Evolutionary conservation across 2,329 filamentous ascomycete species (phyloP).

Genomic region (Graphiopsis chlorocephala): DNA sequence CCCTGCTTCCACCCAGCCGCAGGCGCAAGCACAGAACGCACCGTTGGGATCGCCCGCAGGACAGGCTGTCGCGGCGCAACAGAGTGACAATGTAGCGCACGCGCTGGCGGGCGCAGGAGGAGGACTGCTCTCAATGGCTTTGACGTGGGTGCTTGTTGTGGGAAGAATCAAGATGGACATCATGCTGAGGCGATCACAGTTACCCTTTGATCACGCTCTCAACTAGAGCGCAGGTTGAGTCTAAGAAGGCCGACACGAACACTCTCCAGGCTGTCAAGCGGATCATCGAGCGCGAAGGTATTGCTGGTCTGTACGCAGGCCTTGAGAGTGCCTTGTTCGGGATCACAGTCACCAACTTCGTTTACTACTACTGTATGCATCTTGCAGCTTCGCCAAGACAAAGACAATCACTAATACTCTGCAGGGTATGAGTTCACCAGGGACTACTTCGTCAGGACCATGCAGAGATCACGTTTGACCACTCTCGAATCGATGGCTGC

Average conservation of each 20-base stretch:
- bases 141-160: constrained; percentile 63
- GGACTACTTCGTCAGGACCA: constrained; percentile 76
- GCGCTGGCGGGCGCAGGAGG: constrained; percentile 90
- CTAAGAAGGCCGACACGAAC: constrained; percentile 81
- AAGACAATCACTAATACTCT: background rate
- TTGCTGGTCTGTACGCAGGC: constrained; percentile 85
- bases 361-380: constrained; percentile 88
- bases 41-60: constrained; percentile 18
- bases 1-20: constrained; percentile 20
- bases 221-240: constrained; percentile 95
- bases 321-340: constrained; percentile 93
- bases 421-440: constrained; percentile 92
- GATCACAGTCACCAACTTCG: constrained; percentile 98
- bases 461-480: constrained; percentile 74
- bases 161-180: constrained; percentile 11
- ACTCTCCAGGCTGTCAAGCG: constrained; percentile 78
- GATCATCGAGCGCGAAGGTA: constrained; percentile 88
- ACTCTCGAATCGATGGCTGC: constrained; percentile 93
- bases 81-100: constrained; percentile 95
- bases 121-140: constrained; percentile 88
- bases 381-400: background rate
- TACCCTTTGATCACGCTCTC: constrained; percentile 97
- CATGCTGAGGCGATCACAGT: constrained; percentile 43
- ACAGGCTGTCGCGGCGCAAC: constrained; percentile 59
- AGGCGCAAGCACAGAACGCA: constrained; percentile 21